These are phyloP conservation scores for Claviceps sp. DNA, from an alignment of 2,329 filamentous ascomycete genomes.

Conservation along the genomic window DNA sequence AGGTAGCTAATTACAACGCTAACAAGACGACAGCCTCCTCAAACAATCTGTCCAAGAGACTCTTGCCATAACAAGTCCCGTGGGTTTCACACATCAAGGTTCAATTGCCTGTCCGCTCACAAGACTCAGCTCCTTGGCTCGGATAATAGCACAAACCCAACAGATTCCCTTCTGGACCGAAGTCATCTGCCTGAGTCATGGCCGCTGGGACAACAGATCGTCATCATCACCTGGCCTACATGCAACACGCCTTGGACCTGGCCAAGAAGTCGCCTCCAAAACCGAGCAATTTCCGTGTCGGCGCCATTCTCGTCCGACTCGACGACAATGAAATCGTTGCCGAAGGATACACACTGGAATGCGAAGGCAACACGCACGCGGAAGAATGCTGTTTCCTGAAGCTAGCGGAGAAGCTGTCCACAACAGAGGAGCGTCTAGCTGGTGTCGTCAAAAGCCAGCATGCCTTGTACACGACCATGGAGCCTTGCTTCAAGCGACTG, in stretches of 20 bases:
- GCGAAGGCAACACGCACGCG: constrained; percentile 86
- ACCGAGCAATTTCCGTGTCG: constrained; percentile 86
- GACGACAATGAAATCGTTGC: constrained; percentile 43
- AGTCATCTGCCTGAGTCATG: constrained; percentile 9
- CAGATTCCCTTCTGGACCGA: background rate
- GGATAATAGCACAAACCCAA: background rate
- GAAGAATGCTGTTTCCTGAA: constrained; percentile 88
- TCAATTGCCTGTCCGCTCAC: background rate
- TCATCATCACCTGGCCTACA: constrained; percentile 35
- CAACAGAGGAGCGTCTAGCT: constrained; percentile 42
- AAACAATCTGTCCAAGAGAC: background rate
- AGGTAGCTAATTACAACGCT: too few species aligned
- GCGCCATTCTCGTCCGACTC: constrained; percentile 65
- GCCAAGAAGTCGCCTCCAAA: constrained; percentile 71
- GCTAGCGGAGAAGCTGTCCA: constrained; percentile 34
- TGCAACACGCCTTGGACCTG: constrained; percentile 61
- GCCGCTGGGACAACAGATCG: constrained; percentile 9
- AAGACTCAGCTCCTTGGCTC: background rate
- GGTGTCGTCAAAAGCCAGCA: constrained; percentile 19
- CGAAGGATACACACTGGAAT: constrained; percentile 83
- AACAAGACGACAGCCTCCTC: background rate
- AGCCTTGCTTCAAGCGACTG: constrained; percentile 62
- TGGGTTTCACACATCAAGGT: background rate
- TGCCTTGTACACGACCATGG: constrained; percentile 81
- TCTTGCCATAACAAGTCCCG: background rate